Base-by-base conservation (phyloP, 2,329 filamentous ascomycete species). In the Incumbomyces lentus region DNA sequence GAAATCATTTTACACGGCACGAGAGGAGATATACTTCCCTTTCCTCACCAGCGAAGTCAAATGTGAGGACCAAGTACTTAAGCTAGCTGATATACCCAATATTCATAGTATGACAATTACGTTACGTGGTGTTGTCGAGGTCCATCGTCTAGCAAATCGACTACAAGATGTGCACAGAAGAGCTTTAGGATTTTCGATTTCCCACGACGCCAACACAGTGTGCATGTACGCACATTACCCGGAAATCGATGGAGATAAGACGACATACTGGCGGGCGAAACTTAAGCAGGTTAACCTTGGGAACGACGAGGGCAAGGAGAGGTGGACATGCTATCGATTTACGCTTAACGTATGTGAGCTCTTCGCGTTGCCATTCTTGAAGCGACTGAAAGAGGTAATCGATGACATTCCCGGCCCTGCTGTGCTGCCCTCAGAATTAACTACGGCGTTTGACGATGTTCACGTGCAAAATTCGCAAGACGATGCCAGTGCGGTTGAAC, bases 21-120 rank as follows among this genome's bases (percentile, higher is more conserved):
- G 48, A 2, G 44, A 47, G 43, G 44, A 48, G 19, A 73, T 74
- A 60, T 70, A 67, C 59, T 72, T 75, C 51, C 69, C 69, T 2
- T 75, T 74, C 52, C 58, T 75, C 0, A 66, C 66, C 0, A 69
- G 64, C 55, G 68, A 75, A 54, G 68, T 72, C 1, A 72, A 73
- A 55, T 70, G 65, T 51, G 63, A 68, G 35, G 55, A 59, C 16
- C 58, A 53, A 35, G 60, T 52, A 1, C 65, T 54, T 51, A 56
- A 61, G 33, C 50, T 58, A 34, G 57, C 62, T 11, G 53, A 61
- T 49, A 51, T 54, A 49, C 60, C 52, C 13, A 58, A 59, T 37
- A 50, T 53, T 18, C 52, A 60, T 36, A 61, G 58, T 44, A 58
- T 57, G 49, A 60, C 52, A 16, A 14, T 58, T 29, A 67, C 66